Conservation (phyloP, 129 eudicot genomes). For the Smallanthus sonchifolius region DNA sequence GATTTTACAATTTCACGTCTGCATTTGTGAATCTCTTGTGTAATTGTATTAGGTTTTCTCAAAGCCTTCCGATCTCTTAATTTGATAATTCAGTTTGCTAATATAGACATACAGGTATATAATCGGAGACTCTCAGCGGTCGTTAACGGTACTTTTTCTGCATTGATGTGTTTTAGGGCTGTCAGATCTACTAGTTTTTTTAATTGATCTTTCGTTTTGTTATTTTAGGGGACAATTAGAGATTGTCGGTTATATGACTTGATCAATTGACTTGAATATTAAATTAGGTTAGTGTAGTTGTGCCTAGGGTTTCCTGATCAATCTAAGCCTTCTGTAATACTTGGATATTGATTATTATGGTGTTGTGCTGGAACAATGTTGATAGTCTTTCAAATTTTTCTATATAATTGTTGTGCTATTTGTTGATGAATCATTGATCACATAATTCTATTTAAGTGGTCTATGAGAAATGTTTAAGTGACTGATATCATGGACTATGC, state of each 20-base stretch:
- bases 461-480: not conserved
- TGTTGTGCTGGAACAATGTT: not conserved
- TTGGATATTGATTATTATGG: conserved; percentile 1
- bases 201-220: not conserved
- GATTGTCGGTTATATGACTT: conserved; percentile 3
- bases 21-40: conserved; percentile 6
- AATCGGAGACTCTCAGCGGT: not conserved
- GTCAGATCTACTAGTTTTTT: conserved; percentile 13
- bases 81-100: not conserved
- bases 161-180: conserved; percentile 10
- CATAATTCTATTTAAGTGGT: not conserved
- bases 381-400: not conserved
- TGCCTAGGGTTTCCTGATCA: not conserved
- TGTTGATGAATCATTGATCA: not conserved
- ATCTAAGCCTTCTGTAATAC: not conserved
- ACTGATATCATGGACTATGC: not conserved
- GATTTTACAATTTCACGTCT: not conserved
- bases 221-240: not conserved
- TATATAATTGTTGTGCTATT: not conserved
- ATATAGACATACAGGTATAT: not conserved
- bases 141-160: not conserved
- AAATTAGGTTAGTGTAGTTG: not conserved
- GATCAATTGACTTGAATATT: not conserved
- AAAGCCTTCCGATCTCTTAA: not conserved
- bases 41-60: not conserved